Evolutionary conservation across 2,329 filamentous ascomycete species (phyloP).

Genomic region (Claviceps humidiphila): DNA sequence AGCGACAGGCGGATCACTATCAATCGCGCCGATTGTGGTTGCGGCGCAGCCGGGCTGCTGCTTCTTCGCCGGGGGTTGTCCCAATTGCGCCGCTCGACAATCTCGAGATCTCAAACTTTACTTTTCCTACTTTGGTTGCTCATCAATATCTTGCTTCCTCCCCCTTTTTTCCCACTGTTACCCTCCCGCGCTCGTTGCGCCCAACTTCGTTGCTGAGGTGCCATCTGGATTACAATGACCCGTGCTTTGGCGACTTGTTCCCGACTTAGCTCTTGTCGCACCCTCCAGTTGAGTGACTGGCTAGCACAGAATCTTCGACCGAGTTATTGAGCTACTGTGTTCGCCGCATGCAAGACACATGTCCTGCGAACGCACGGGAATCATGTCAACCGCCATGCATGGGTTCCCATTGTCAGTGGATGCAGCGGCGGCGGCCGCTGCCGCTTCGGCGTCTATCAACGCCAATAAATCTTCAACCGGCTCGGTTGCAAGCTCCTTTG

Average conservation of each 20-base stretch:
- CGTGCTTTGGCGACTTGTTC: background rate
- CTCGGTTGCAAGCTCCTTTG: conserved; percentile 4
- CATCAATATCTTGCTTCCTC: background rate
- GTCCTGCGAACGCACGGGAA: background rate
- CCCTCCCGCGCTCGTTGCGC: background rate
- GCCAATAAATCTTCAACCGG: conserved; percentile 2
- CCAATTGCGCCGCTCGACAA: background rate
- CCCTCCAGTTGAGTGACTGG: background rate
- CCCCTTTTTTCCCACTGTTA: background rate
- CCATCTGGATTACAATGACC: conserved; percentile 6
- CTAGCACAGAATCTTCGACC: background rate
- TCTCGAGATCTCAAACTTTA: background rate
- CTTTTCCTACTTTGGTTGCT: background rate
- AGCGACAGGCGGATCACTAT: background rate
- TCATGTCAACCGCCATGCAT: conserved; percentile 7
- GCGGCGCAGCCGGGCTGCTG: background rate
- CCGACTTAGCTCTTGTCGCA: background rate
- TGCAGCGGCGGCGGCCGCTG: background rate
- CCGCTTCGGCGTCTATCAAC: background rate
- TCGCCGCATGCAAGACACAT: background rate
- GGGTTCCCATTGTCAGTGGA: conserved; percentile 5
- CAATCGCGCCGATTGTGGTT: background rate
- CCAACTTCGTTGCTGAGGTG: background rate
- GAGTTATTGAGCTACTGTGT: background rate
- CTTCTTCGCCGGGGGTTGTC: background rate